Evolutionary conservation across 2,329 filamentous ascomycete species (phyloP).

Genomic region (Sarocladium kiliense): DNA sequence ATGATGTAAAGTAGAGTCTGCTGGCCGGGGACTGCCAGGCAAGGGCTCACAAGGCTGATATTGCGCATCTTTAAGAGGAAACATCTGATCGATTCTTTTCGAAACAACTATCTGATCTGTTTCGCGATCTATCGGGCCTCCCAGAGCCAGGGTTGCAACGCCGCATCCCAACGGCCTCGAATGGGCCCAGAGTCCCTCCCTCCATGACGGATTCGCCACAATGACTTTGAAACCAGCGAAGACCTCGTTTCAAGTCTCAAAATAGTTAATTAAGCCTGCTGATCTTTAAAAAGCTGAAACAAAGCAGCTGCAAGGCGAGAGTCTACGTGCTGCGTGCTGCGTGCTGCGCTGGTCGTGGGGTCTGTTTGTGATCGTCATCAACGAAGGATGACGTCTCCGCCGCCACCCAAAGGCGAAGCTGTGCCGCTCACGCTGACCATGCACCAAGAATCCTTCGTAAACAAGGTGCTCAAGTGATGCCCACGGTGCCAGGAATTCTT

Average conservation of each 20-base stretch:
- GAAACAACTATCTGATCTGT: too few species aligned
- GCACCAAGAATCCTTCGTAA: not conserved
- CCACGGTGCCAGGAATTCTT: not conserved
- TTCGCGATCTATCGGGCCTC: too few species aligned
- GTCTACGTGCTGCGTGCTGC: not conserved
- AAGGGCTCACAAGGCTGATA: too few species aligned
- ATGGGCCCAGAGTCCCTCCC: too few species aligned
- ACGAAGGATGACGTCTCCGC: slow-evolving; percentile 3
- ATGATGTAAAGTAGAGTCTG: not conserved
- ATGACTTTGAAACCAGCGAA: not conserved
- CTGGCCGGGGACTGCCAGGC: too few species aligned
- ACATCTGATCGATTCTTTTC: too few species aligned
- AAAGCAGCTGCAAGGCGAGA: not conserved
- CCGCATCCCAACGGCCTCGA: too few species aligned
- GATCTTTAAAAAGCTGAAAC: slow-evolving; percentile 1
- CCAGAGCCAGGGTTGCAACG: too few species aligned
- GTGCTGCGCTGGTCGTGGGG: too few species aligned
- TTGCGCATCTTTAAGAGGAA: too few species aligned
- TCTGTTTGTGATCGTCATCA: not conserved
- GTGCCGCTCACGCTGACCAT: not conserved
- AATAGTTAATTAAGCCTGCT: not conserved
- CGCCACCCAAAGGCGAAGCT: not conserved
- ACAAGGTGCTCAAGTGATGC: too few species aligned
- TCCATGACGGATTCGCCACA: slow-evolving; percentile 4
- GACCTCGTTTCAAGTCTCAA: not conserved